phyloP scores from a whole-genome alignment of 2,329 filamentous ascomycete genomes.

The Byssoonygena ceratinophila region DNA sequence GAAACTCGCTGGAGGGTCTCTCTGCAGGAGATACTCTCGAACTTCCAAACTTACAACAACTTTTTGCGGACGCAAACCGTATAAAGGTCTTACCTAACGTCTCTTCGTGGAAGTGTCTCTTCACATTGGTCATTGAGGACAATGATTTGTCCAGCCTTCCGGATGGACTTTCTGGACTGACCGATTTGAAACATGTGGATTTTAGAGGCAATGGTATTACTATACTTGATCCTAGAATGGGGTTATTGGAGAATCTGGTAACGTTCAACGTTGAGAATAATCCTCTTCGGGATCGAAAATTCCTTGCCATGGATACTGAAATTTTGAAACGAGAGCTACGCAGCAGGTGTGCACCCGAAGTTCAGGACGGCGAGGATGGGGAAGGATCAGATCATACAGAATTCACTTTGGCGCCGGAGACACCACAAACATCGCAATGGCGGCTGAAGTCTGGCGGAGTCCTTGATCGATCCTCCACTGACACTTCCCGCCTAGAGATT shows the following conservation, averaged over 20 bases:
- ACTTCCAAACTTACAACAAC: slow-evolving; percentile 60
- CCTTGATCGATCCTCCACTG: slow-evolving; percentile 59
- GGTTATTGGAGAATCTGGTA: slow-evolving; percentile 64
- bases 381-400: slow-evolving; percentile 33
- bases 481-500: slow-evolving; percentile 47
- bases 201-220: slow-evolving; percentile 77
- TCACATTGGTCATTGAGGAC: slow-evolving; percentile 66
- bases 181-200: slow-evolving; percentile 63
- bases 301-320: slow-evolving; percentile 66
- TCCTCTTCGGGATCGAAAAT: slow-evolving; percentile 77
- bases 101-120: slow-evolving; percentile 59
- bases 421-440: slow-evolving; percentile 27
- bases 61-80: slow-evolving; percentile 73
- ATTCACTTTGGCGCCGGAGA: slow-evolving; percentile 38
- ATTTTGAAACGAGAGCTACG: slow-evolving; percentile 67
- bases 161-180: slow-evolving; percentile 57
- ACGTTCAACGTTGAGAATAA: slow-evolving; percentile 77
- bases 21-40: slow-evolving; percentile 43
- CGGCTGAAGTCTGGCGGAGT: slow-evolving; percentile 36
- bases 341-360: slow-evolving; percentile 49
- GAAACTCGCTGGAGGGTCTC: slow-evolving; percentile 56
- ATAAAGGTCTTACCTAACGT: slow-evolving; percentile 63
- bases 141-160: slow-evolving; percentile 72
- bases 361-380: slow-evolving; percentile 29
- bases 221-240: slow-evolving; percentile 63